Evolutionary conservation across 768 basidiomycete species (phyloP).

Genomic region (Lentinula aciculospora): DNA sequence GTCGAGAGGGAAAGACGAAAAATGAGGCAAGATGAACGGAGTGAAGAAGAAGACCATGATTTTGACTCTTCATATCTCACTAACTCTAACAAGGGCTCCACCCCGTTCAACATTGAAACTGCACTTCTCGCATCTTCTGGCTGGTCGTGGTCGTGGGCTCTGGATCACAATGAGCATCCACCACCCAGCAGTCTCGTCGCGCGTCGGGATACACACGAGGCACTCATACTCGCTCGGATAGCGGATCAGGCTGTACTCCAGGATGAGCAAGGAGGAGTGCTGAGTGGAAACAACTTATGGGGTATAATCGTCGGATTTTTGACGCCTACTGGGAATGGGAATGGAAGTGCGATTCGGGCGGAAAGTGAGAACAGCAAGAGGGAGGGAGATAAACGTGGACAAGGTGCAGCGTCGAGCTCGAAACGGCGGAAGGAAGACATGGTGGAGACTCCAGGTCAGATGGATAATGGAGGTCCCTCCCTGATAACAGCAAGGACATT

Average conservation of each 20-base stretch:
- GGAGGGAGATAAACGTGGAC: not conserved
- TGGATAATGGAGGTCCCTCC: not conserved
- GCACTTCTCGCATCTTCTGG: conserved; percentile 38
- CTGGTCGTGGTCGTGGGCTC: conserved; percentile 84
- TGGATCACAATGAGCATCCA: conserved; percentile 74
- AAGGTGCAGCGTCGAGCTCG: not conserved
- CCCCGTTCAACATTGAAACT: conserved; percentile 21
- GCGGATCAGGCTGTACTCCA: conserved; percentile 65
- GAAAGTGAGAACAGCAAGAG: not conserved
- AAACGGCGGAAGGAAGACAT: not conserved
- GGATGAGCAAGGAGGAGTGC: conserved; percentile 32
- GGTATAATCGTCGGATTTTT: conserved; percentile 58
- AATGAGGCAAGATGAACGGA: conserved; percentile 9
- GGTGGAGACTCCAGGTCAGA: not conserved
- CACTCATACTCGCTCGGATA: conserved; percentile 61
- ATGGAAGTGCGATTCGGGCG: not conserved
- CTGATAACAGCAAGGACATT: not conserved
- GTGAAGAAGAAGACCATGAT: not conserved
- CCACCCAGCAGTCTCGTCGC: conserved; percentile 91
- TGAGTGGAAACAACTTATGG: conserved; percentile 76
- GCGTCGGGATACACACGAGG: conserved; percentile 82
- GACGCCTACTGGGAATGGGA: conserved; percentile 23
- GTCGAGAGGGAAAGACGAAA: conserved; percentile 20
- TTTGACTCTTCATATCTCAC: not conserved
- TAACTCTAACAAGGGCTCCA: not conserved